phyloP scores from a whole-genome alignment of 179 eudicot species.

The Spinacia oleracea region DNA sequence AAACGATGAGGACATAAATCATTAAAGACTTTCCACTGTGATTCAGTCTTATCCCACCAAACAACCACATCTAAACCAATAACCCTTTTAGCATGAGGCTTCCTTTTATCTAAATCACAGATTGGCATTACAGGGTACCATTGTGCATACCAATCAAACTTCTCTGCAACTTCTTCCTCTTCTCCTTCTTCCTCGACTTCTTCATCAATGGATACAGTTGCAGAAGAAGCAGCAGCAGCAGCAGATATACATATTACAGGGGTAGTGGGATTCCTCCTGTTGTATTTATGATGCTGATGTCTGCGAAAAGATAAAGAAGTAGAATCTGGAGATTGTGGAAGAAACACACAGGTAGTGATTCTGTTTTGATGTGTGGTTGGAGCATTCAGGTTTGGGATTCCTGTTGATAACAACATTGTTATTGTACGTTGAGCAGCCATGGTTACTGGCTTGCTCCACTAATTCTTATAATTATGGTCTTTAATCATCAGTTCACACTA shows the following conservation, averaged over 20 bases:
- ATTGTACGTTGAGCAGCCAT: conserved; percentile 24
- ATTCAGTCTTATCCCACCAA: conserved; percentile 69
- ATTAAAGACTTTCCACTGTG: conserved; percentile 81
- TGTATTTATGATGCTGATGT: too few species aligned
- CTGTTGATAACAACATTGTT: conserved; percentile 18
- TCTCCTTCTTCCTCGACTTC: background rate
- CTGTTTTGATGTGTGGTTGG: too few species aligned
- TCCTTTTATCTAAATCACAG: conserved; percentile 69
- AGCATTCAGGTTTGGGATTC: background rate
- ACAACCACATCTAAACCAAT: conserved; percentile 71
- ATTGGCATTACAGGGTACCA: conserved; percentile 78
- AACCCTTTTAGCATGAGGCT: conserved; percentile 62
- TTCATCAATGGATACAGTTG: conserved; percentile 32
- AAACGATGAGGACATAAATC: conserved; percentile 76
- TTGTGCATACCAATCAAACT: conserved; percentile 68
- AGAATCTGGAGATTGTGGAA: background rate
- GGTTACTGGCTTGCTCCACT: background rate
- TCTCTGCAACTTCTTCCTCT: conserved; percentile 30
- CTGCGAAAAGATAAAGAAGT: background rate
- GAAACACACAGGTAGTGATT: background rate
- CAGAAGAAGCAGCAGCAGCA: too few species aligned
- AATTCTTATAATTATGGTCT: background rate
- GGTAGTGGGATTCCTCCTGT: conserved; percentile 7
- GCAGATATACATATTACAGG: conserved; percentile 15
- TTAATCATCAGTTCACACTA: too few species aligned